Conservation (phyloP, 108 stramenopile species). For the Cyclotella cryptica region DNA sequence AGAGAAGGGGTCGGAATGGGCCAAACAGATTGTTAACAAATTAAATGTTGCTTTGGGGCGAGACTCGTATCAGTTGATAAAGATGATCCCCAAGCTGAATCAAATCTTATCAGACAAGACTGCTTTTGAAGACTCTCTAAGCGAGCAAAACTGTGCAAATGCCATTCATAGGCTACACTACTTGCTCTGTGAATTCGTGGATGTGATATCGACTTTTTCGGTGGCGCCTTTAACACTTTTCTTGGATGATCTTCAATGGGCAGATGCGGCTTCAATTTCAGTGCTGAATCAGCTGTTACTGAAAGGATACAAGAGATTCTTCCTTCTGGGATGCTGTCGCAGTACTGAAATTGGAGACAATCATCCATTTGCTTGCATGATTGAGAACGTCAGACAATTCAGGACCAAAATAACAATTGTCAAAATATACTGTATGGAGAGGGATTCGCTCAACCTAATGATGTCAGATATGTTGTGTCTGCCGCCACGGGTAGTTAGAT, state of each 20-base stretch:
- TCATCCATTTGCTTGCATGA: conserved; percentile 18
- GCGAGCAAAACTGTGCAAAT: conserved; percentile 4
- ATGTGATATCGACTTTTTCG: conserved; percentile 9
- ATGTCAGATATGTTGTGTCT: conserved; percentile 24
- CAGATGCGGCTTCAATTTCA: conserved; percentile 15
- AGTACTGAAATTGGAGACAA: conserved; percentile 17
- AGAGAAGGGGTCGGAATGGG: not conserved
- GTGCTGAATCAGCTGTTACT: conserved; percentile 13
- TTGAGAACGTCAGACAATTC: not conserved
- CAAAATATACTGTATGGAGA: conserved; percentile 9
- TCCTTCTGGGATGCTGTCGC: conserved; percentile 30
- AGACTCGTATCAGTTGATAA: conserved; percentile 3
- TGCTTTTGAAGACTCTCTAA: too few relatives aligned
- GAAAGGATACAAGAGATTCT: not conserved
- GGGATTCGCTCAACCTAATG: conserved; percentile 22
- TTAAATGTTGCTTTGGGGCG: conserved; percentile 10
- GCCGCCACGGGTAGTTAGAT: conserved; percentile 14
- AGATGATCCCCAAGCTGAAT: conserved; percentile 14
- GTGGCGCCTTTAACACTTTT: conserved; percentile 17
- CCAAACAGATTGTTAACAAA: not conserved
- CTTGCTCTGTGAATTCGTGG: conserved; percentile 21
- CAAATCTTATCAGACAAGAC: conserved; percentile 2
- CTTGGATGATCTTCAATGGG: conserved; percentile 41
- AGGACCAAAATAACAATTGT: conserved; percentile 10
- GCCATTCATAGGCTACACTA: conserved; percentile 20